Percentiles rank a stretch among this genome's conserved stretches.
These are phyloP conservation scores for Mortierella sp. DNA, from an alignment of 371 early-diverging fungal species.

Conservation along the genomic window DNA sequence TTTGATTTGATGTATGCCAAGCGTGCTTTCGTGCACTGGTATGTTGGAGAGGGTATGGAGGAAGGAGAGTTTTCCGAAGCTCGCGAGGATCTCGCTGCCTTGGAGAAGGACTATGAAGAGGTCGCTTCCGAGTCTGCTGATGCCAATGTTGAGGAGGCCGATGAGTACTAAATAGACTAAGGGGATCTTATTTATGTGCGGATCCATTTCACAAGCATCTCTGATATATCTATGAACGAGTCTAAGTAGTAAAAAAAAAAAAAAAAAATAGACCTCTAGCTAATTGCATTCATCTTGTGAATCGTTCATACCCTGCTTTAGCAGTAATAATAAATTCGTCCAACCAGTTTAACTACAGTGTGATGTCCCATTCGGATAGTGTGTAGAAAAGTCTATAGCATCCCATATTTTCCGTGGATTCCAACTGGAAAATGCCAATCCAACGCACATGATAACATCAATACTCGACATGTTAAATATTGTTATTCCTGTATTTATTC, in stretches of 20 bases:
- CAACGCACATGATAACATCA: no score
- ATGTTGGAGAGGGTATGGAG: constrained; percentile 98
- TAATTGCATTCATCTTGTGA: no score
- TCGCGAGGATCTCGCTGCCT: constrained; percentile 98
- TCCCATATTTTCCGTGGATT: no score
- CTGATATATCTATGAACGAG: no score
- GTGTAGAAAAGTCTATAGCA: not conserved
- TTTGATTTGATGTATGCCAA: constrained; percentile 98
- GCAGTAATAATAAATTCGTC: no score
- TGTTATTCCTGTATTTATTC: not conserved
- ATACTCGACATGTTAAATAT: no score
- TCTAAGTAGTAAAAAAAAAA: no score
- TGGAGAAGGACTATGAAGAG: constrained; percentile 99
- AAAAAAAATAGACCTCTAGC: no score
- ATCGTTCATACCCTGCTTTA: not conserved
- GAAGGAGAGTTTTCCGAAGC: constrained; percentile 99
- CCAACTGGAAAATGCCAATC: no score
- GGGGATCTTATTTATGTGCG: not conserved
- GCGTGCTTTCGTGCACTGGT: constrained; percentile 99
- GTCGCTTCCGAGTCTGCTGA: constrained; percentile 91
- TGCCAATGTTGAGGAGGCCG: constrained; percentile 62
- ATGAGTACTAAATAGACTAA: constrained; percentile 48
- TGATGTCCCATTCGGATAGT: not conserved
- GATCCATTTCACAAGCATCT: not conserved
- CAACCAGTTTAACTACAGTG: no score